phyloP scores from a whole-genome alignment of 148 eudicot species.

The Persicaria tinctoria region DNA sequence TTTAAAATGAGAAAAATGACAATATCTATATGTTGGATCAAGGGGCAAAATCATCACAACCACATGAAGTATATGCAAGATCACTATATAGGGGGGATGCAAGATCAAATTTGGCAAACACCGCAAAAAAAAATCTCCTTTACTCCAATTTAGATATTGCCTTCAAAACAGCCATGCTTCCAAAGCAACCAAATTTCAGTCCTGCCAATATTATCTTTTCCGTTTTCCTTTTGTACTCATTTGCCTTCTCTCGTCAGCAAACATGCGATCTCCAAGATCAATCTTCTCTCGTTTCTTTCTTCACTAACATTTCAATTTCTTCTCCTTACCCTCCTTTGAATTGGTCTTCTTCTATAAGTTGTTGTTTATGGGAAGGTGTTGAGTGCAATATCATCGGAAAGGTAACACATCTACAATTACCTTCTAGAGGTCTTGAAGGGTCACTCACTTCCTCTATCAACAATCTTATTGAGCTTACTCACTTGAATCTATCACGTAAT shows the following conservation, averaged over 20 bases:
- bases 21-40: too few species aligned
- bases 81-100: too few species aligned
- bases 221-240: too few species aligned
- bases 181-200: too few species aligned
- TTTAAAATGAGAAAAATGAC: too few species aligned
- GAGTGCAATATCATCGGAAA: slow-evolving; percentile 35
- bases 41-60: too few species aligned
- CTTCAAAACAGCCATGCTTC: too few species aligned
- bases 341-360: slow-evolving; percentile 24
- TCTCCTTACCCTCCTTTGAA: slow-evolving; percentile 20
- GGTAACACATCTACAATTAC: slow-evolving; percentile 39
- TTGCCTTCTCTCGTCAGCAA: slow-evolving; percentile 21
- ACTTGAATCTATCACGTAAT: slow-evolving; percentile 45
- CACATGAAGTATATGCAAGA: too few species aligned
- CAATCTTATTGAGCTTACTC: slow-evolving; percentile 40
- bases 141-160: too few species aligned
- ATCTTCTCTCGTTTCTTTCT: slow-evolving; percentile 40
- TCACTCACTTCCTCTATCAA: slow-evolving; percentile 33
- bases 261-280: slow-evolving; percentile 41
- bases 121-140: too few species aligned
- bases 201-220: too few species aligned
- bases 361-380: slow-evolving; percentile 77
- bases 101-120: too few species aligned
- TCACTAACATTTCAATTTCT: slow-evolving; percentile 17
- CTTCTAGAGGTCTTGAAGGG: slow-evolving; percentile 45